Base-by-base conservation (phyloP, 495 filamentous ascomycete genomes). In the Aspergillus egyptiacus region DNA sequence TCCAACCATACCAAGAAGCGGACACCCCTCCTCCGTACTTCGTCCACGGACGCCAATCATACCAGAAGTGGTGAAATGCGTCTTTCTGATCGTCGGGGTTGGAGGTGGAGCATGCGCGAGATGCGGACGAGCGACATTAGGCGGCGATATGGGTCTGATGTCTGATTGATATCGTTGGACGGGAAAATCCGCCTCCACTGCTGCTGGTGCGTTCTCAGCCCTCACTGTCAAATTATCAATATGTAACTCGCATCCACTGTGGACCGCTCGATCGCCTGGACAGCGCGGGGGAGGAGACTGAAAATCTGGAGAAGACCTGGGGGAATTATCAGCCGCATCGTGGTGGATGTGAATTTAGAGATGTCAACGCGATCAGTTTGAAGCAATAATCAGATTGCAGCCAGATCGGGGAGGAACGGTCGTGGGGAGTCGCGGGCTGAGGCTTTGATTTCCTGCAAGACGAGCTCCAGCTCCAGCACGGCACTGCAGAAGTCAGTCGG, bases 251-350 rank as follows among this genome's bases (percentile, higher is more conserved):
- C 38, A 48, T 20, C 47, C 50, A 50, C 55, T 28, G 46, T 54
- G 55, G 55, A 34, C 52, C 55, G 37, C 18, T 15, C 23, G 54
- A 54, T 58, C 51, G 43, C 42, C 55, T 10, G 36, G 14, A 41
- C 30, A 48, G 43, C 46, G 51, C 50, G 51, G 55, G 55, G 46
- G 40, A 47, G 40, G 50, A 46, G 36, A 51, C 17, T 13, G 19
- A 13, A 31, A 46, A 54, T 54, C 47, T 51, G 46, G 50, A 44
- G 55, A 48, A 43, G 32, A 40, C 22, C 20, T 44, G 38, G 45
- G 44, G 38, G 43, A n/a, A 38, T 35, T 35, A 45, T 33, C 27
- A 25, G 37, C 17, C 31, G 45, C 48, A 47, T 20, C 30, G 20
- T 20, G 30, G 5, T 38, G 48, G 32, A 27, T 46, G 20, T 19